Conservation (phyloP, 129 eudicot genomes). For the Scalesia atractyloides region DNA sequence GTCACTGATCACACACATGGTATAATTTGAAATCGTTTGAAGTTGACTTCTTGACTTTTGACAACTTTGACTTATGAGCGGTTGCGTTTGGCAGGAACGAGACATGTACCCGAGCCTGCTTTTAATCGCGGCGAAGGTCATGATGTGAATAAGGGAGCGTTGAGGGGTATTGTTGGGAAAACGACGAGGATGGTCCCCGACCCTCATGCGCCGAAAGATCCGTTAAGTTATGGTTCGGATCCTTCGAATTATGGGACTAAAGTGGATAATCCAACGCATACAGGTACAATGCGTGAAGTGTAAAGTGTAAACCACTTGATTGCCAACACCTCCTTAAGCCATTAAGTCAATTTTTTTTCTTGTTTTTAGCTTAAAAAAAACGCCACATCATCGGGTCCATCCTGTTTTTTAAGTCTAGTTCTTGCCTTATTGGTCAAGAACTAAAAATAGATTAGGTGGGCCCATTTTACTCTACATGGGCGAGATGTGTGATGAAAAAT, state of each 20-base stretch:
- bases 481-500: too few species aligned
- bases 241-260: constrained; percentile 54
- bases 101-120: not conserved
- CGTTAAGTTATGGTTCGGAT: constrained; percentile 2
- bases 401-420: too few species aligned
- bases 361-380: too few species aligned
- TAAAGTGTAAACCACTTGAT: not conserved
- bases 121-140: constrained; percentile 3
- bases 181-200: constrained; percentile 42
- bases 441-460: too few species aligned
- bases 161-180: constrained; percentile 24
- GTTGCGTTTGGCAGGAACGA: not conserved
- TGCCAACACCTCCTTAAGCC: not conserved
- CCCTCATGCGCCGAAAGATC: constrained; percentile 46
- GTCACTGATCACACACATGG: constrained; percentile 3
- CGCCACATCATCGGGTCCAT: too few species aligned
- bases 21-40: not conserved
- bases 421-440: too few species aligned
- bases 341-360: too few species aligned
- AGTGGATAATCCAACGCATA: constrained; percentile 54
- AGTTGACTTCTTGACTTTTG: not conserved
- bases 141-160: constrained; percentile 16
- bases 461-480: too few species aligned
- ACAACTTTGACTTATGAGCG: not conserved
- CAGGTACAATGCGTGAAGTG: constrained; percentile 24